Conservation (phyloP, 371 early-diverging fungal species). For the Actinomortierella wolfii region DNA sequence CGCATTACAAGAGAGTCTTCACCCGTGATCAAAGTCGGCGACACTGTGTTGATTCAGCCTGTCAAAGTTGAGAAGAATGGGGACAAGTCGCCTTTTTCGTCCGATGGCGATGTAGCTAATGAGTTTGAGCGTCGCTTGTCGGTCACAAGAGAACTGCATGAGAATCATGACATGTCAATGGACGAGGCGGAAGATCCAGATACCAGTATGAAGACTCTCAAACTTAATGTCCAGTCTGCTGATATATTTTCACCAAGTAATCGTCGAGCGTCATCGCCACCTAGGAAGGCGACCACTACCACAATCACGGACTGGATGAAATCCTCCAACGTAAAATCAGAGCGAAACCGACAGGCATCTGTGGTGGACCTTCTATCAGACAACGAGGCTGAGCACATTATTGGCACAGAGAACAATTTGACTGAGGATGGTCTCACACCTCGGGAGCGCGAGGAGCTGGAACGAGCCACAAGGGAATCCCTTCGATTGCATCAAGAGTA, state of each 20-base stretch:
- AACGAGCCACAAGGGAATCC: too few relatives aligned
- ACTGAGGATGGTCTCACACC: constrained; percentile 11
- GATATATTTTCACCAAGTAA: constrained; percentile 20
- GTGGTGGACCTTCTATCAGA: background rate
- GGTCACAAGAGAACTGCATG: background rate
- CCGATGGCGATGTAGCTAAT: too few relatives aligned
- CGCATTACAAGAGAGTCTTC: too few relatives aligned
- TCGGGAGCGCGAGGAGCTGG: constrained; percentile 10
- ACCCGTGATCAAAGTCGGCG: too few relatives aligned
- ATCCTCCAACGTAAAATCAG: constrained; percentile 4
- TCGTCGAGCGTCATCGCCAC: constrained; percentile 5
- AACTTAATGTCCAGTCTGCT: background rate
- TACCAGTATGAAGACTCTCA: constrained; percentile 2
- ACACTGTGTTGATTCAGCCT: too few relatives aligned
- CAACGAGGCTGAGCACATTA: constrained; percentile 6
- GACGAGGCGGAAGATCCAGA: background rate
- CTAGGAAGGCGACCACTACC: background rate
- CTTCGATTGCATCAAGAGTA: too few relatives aligned
- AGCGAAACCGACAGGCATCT: too few relatives aligned
- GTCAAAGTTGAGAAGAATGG: too few relatives aligned
- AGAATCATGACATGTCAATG: background rate
- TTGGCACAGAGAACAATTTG: background rate
- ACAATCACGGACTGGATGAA: background rate
- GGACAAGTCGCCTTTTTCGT: too few relatives aligned
- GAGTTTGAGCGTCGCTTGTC: constrained; percentile 6